Evolutionary conservation across 2,329 filamentous ascomycete genomes (phyloP), one percentile per base, ranked within the genome.

Genomic region (Aspergillus quadrilineatus): DNA sequence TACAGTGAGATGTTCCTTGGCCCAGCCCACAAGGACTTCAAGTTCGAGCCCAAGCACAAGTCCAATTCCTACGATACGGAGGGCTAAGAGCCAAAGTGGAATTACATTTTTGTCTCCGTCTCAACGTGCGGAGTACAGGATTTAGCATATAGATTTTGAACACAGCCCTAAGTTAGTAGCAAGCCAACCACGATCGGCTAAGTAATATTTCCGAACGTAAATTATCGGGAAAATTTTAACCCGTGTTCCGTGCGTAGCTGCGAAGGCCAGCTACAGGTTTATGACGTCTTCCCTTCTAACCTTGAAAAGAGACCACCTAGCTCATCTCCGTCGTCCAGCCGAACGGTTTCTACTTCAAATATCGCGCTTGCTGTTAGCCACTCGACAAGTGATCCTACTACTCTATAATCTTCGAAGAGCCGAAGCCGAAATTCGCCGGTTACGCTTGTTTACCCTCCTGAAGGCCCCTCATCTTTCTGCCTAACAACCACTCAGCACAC

Each of bases 11-110:
- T 99, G 92, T 99, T 95, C 79, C 82, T 99, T 15, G 94, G 94
- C 6, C 91, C 91, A 45, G 89, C 91, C 6, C 90, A 96, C 65
- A 86, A 89, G 39, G 88, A 90, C 66, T 99, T 97, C 82, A 87
- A 89, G 63, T 99, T 97, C 77, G 86, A 93, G 77, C 94, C 94
- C 3, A 99, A 99, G 81, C 94, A 99, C 80, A 97, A 96, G 80
- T 94, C 90, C 46, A 95, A 96, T 71, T 85, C 87, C 52, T 96
- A 96, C 66, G 64, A 68, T 53, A 86, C 89, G 48, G 90, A 92
- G 73, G 88, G 69, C 34, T 70, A 59, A 58, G 14, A 5, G 7
- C 5, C 14, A 37, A 9, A 14, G 14, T 37, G n/a, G 30, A 15
- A 37, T 37, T 12, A 37, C 34, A 14, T 9, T 12, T 10, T 37